A percentile compares a stretch with the other conserved stretches of the same genome.
Conservation (phyloP, 2,329 filamentous ascomycete species). For the Aspergillus brunneoviolaceus region DNA sequence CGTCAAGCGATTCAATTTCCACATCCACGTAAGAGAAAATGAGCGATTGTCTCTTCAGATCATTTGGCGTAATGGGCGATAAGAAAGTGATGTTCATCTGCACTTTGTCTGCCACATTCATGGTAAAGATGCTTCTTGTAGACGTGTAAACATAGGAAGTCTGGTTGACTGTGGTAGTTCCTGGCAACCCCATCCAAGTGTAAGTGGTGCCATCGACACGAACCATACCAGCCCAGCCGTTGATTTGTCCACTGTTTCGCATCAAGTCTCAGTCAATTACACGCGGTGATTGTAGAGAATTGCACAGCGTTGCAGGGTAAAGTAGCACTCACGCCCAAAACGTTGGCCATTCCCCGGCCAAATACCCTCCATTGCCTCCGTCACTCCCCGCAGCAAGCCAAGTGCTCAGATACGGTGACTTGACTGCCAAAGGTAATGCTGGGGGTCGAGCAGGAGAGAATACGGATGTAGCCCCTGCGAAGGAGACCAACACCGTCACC, state of each 20-base stretch:
- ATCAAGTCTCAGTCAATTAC: conserved; percentile 15
- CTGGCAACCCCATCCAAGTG: conserved; percentile 66
- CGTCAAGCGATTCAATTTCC: conserved; percentile 62
- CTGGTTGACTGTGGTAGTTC: conserved; percentile 54
- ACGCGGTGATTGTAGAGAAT: background rate
- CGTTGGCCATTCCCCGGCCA: conserved; percentile 67
- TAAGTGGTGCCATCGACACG: conserved; percentile 64
- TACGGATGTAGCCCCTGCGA: conserved; percentile 45
- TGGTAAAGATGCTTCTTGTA: conserved; percentile 68
- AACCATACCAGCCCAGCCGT: conserved; percentile 68
- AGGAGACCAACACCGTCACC: conserved; percentile 24
- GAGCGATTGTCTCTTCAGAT: conserved; percentile 66
- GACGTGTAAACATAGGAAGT: conserved; percentile 68
- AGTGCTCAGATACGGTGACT: conserved; percentile 71
- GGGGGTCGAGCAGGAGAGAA: conserved; percentile 67
- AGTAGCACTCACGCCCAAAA: conserved; percentile 65
- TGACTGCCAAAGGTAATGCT: conserved; percentile 69
- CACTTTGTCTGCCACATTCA: conserved; percentile 62
- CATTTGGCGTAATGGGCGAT: conserved; percentile 66
- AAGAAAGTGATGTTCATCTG: conserved; percentile 68
- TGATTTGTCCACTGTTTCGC: conserved; percentile 51
- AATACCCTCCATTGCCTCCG: conserved; percentile 63
- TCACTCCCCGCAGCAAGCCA: conserved; percentile 65
- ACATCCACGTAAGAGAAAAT: conserved; percentile 70
- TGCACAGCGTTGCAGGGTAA: background rate